phyloP scores from a whole-genome alignment of 495 filamentous ascomycete species.

The Platismatia glauca region DNA sequence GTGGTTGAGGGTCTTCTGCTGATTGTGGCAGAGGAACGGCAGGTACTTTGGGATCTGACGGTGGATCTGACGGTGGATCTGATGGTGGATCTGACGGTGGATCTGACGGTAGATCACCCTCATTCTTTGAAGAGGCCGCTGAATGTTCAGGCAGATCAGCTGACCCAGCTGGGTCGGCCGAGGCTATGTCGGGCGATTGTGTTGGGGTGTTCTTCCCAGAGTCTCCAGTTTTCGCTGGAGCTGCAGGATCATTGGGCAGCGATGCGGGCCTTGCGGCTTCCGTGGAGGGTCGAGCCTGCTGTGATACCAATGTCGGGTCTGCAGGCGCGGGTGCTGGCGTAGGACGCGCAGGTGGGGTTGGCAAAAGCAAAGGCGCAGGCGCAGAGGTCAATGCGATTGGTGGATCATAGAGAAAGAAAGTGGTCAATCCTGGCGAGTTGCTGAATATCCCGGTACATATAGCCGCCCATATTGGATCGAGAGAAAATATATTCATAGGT shows the following conservation, averaged over 20 bases:
- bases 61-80: too few relatives aligned
- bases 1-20: too few relatives aligned
- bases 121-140: background rate
- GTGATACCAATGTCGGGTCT: background rate
- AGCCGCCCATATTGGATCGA: slow-evolving; percentile 4
- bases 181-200: background rate
- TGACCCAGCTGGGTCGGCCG: background rate
- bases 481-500: slow-evolving; percentile 3
- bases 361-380: background rate
- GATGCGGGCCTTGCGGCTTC: background rate
- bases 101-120: background rate
- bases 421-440: accelerated
- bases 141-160: background rate
- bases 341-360: background rate
- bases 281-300: background rate
- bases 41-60: too few relatives aligned
- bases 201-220: background rate
- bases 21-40: too few relatives aligned
- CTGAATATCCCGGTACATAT: background rate
- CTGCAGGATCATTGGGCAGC: background rate
- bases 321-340: background rate
- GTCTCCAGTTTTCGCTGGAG: background rate
- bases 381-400: background rate
- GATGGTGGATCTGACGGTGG: background rate
- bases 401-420: background rate